phyloP scores from a whole-genome alignment of 208 protist genomes.

The Crithidia sp. region DNA sequence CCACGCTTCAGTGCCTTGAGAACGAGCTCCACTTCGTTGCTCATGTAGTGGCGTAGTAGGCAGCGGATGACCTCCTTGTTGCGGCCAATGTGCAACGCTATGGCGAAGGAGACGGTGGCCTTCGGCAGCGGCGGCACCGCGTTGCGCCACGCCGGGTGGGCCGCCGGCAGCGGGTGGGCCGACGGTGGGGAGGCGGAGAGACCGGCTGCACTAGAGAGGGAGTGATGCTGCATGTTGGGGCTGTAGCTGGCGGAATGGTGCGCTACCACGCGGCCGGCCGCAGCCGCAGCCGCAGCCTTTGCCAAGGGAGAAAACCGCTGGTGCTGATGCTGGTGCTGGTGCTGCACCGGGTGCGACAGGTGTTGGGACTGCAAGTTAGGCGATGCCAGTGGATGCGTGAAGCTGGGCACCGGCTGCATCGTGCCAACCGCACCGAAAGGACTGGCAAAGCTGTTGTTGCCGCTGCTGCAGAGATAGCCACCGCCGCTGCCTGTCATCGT shows the following conservation, averaged over 20 bases:
- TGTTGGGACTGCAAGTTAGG: background rate
- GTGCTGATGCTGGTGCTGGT: background rate
- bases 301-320: background rate
- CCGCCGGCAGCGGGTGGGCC: background rate
- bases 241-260: background rate
- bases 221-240: background rate
- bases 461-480: slow-evolving; percentile 9
- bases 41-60: slow-evolving; percentile 10
- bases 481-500: slow-evolving; percentile 8
- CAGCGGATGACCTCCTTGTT: slow-evolving; percentile 4
- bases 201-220: background rate
- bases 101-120: slow-evolving; percentile 14
- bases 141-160: slow-evolving; percentile 17
- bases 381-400: background rate
- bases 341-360: background rate
- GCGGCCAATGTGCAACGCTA: slow-evolving; percentile 19
- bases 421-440: slow-evolving; percentile 2
- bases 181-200: background rate
- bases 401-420: slow-evolving; percentile 12
- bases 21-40: slow-evolving; percentile 2
- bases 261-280: background rate
- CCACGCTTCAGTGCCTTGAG: background rate
- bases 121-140: slow-evolving; percentile 26
- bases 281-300: background rate
- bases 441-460: slow-evolving; percentile 14